A percentile compares a stretch with the other conserved stretches of the same genome.
Evolutionary conservation across 2,329 filamentous ascomycete species (phyloP).

Genomic region (Lasiodiplodia sp.): DNA sequence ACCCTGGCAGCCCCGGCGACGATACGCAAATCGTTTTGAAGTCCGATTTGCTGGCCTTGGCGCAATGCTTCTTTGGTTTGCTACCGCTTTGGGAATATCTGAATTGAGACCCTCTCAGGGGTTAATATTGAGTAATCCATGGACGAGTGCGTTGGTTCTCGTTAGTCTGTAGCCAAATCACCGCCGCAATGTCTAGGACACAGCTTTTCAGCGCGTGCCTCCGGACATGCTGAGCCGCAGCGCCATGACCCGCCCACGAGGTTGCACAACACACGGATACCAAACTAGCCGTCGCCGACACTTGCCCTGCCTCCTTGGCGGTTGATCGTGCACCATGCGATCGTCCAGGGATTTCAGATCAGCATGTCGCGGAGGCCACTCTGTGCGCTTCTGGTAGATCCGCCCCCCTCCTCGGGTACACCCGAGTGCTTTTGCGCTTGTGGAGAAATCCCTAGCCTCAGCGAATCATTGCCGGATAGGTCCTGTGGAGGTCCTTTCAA

Average conservation of each 20-base stretch:
- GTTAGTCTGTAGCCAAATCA: neutral
- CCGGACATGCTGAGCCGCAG: neutral
- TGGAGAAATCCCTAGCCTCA: neutral
- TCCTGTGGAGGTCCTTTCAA: neutral
- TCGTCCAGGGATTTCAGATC: conserved; percentile 11
- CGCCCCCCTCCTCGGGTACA: conserved; percentile 1
- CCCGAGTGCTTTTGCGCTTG: conserved; percentile 2
- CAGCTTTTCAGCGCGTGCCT: neutral
- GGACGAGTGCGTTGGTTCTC: neutral
- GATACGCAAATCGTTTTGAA: conserved; percentile 15
- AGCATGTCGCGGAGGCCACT: conserved; percentile 6
- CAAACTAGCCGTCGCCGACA: neutral
- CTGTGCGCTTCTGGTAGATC: conserved; percentile 12
- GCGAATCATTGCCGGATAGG: conserved; percentile 19
- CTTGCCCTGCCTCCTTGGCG: neutral
- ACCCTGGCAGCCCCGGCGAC: conserved; percentile 1
- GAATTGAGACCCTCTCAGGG: neutral
- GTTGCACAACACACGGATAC: neutral
- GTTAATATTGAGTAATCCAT: conserved; percentile 1
- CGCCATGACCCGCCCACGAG: conserved; percentile 1
- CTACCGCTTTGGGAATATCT: conserved; percentile 2
- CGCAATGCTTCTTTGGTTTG: conserved; percentile 12
- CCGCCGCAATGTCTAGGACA: neutral
- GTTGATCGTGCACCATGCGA: neutral
- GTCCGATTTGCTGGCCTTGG: neutral